Conservation (phyloP, 2,329 filamentous ascomycete species). For the Gyromitra esculenta region DNA sequence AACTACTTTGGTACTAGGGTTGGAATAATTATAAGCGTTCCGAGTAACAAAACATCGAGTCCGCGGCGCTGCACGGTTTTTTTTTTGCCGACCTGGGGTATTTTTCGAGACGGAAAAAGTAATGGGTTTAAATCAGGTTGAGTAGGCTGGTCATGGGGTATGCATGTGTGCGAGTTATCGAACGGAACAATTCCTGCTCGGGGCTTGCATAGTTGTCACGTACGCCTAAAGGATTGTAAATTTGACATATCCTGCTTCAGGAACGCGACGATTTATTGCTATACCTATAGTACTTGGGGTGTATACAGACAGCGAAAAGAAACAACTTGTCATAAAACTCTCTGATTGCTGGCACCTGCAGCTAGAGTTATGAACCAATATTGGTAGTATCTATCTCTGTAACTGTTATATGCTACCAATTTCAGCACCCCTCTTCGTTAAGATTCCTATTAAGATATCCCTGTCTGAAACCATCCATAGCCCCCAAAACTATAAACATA, state of each 20-base stretch:
- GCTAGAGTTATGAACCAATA: neutral
- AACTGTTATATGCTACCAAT: no score
- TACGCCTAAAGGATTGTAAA: no score
- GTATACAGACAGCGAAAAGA: no score
- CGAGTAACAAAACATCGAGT: neutral
- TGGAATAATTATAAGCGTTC: constrained; percentile 2
- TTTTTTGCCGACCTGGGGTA: neutral
- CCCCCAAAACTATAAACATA: no score
- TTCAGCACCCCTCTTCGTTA: neutral
- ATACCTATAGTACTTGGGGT: no score
- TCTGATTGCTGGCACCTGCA: neutral
- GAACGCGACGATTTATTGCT: no score
- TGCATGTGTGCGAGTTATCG: neutral
- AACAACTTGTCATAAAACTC: neutral
- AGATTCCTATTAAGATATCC: neutral
- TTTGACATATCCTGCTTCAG: no score
- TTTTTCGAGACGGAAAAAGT: neutral
- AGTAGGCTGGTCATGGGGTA: neutral
- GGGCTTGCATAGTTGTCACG: no score
- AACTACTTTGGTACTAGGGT: neutral
- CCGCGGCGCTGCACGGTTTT: neutral
- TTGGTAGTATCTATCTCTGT: neutral
- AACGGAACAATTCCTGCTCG: neutral
- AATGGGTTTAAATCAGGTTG: neutral
- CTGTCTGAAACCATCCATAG: no score